A percentile compares a stretch with the other conserved stretches of the same genome.
phyloP scores from a whole-genome alignment of 495 filamentous ascomycete genomes.

The Neurospora pannonica region DNA sequence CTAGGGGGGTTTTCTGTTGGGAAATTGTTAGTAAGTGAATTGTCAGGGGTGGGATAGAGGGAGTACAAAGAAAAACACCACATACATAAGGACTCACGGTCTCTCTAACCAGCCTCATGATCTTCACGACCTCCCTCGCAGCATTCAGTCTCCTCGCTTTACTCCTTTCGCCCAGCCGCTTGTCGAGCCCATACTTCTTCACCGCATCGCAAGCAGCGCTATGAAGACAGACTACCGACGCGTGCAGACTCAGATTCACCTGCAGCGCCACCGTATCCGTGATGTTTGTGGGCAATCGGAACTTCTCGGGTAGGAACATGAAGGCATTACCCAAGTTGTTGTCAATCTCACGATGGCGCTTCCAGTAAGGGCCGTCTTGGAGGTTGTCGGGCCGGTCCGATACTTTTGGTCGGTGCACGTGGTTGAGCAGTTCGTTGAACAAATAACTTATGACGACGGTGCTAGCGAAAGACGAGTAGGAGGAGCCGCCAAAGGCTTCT shows the following conservation, averaged over 20 bases:
- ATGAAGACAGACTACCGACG: constrained; percentile 35
- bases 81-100: constrained; percentile 19
- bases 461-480: constrained; percentile 32
- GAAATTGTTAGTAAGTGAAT: neutral
- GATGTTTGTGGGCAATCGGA: constrained; percentile 28
- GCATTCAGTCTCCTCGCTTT: constrained; percentile 25
- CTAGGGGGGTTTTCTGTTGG: constrained; percentile 27
- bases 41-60: neutral
- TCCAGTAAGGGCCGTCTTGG: constrained; percentile 33
- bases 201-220: constrained; percentile 31
- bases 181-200: constrained; percentile 26
- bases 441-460: constrained; percentile 31
- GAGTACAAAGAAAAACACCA: neutral
- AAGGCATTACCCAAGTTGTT: constrained; percentile 34
- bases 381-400: constrained; percentile 30
- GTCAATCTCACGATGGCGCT: constrained; percentile 38
- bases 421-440: constrained; percentile 32
- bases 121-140: constrained; percentile 35
- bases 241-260: constrained; percentile 37
- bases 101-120: constrained; percentile 29
- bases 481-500: constrained; percentile 25
- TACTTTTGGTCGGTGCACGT: constrained; percentile 30
- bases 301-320: constrained; percentile 36
- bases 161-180: constrained; percentile 21
- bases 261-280: constrained; percentile 30